A percentile compares a stretch with the other conserved stretches of the same genome.
Evolutionary conservation across 129 eudicot species (phyloP).

Genomic region (Pseudognaphalium luteoalbum): DNA sequence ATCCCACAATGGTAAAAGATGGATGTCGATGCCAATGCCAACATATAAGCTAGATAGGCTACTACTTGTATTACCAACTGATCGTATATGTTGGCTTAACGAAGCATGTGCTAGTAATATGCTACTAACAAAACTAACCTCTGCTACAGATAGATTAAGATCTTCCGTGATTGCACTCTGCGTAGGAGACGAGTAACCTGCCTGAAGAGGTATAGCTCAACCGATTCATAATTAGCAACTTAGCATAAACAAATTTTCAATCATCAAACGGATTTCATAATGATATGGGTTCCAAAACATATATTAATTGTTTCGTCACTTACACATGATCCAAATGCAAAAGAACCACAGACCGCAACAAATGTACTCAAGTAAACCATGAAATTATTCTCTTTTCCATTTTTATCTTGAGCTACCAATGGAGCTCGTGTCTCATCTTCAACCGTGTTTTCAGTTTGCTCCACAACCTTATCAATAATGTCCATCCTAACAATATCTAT

Average conservation of each 20-base stretch:
- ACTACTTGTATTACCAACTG: too few relatives aligned
- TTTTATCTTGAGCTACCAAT: conserved; percentile 26
- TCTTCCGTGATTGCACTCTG: conserved; percentile 79
- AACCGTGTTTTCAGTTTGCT: conserved; percentile 18
- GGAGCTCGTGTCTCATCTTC: conserved; percentile 33
- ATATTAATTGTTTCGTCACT: neutral
- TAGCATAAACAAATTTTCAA: conserved; percentile 17
- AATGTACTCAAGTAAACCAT: conserved; percentile 45
- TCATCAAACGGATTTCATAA: neutral
- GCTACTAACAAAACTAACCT: conserved; percentile 40
- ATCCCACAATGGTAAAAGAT: neutral
- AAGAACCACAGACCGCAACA: conserved; percentile 49
- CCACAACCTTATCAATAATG: conserved; percentile 25
- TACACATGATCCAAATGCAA: conserved; percentile 49
- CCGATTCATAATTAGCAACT: conserved; percentile 21
- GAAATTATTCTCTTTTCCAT: conserved; percentile 28
- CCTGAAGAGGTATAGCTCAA: conserved; percentile 47
- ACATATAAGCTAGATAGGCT: too few relatives aligned
- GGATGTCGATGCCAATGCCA: neutral
- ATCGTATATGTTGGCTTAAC: too few relatives aligned
- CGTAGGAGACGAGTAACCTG: conserved; percentile 85
- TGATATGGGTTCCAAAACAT: neutral
- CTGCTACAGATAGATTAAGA: conserved; percentile 56
- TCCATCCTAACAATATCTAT: conserved; percentile 10
- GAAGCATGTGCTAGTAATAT: too few relatives aligned